These are phyloP conservation scores for Pestalotiopsis fici DNA, from an alignment of 2,329 filamentous ascomycete genomes.

Conservation along the genomic window DNA sequence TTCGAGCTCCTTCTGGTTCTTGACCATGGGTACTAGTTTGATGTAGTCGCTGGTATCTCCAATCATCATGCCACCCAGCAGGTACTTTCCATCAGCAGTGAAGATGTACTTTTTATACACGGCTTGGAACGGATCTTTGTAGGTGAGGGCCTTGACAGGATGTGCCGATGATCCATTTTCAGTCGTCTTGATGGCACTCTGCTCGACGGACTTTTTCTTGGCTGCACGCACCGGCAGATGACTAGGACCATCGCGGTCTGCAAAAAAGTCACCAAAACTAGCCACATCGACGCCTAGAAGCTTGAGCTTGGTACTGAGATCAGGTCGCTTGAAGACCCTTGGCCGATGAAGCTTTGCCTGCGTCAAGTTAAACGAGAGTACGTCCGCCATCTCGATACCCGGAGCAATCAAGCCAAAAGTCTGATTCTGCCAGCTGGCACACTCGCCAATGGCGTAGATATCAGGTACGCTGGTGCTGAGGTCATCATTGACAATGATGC, in stretches of 20 bases:
- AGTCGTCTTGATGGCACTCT: constrained; percentile 42
- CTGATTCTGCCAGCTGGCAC: constrained; percentile 84
- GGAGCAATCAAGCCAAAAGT: constrained; percentile 89
- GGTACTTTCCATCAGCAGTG: constrained; percentile 83
- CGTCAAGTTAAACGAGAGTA: constrained; percentile 88
- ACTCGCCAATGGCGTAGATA: constrained; percentile 89
- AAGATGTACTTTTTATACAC: constrained; percentile 96
- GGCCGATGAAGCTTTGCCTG: constrained; percentile 73
- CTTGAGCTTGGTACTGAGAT: constrained; percentile 90
- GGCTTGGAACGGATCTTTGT: constrained; percentile 84
- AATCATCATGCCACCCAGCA: constrained; percentile 97
- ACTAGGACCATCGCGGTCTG: constrained; percentile 80
- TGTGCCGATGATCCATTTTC: constrained; percentile 57
- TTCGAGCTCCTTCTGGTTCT: constrained; percentile 77
- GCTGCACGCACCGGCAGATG: constrained; percentile 64
- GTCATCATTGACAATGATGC: constrained; percentile 69
- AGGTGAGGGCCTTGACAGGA: constrained; percentile 80
- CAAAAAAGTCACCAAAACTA: constrained; percentile 92
- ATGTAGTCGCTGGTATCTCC: constrained; percentile 90
- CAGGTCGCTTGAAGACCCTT: constrained; percentile 75
- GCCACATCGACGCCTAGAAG: constrained; percentile 88
- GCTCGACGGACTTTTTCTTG: constrained; percentile 37
- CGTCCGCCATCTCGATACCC: constrained; percentile 89
- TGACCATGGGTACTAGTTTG: constrained; percentile 85
- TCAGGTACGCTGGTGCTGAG: constrained; percentile 70